Base-by-base conservation (phyloP, 2,329 filamentous ascomycete species). In the Microsporum audouinii region DNA sequence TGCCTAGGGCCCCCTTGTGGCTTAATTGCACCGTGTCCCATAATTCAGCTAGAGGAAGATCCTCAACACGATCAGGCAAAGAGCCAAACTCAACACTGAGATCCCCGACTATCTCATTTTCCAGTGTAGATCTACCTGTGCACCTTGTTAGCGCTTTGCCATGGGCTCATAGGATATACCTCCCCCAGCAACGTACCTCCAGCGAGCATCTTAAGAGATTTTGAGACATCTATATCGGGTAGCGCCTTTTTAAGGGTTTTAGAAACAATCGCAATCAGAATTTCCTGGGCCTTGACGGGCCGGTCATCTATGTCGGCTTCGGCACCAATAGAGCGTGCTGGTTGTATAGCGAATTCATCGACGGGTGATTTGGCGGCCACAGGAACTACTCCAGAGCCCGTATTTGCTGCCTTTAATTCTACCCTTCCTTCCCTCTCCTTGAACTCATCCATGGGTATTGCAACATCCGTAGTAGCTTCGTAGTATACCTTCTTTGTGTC, bases 61-160 rank as follows among this genome's bases (percentile, higher is more conserved):
- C 74, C 56, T 78, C 76, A 3, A 70, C 66, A 6, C 72, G 69
- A 43, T 78, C 75, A 3, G 77, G 76, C 1, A 75, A 63, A 4
- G 63, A 66, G 6, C 73, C 75, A 61, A 78, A 76, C 62, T 78
- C 76, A 23, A 67, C 68, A 7, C 68, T 64, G 27, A 78, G 69
- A 63, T 78, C 75, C 1, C 76, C 77, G 8, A 75, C 70, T 59
- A 78, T 70, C 61, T 79, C 76, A 60, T 78, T 79, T 60, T 78
- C 73, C 1, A 79, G 66, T 1, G 76, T 77, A 1, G 77, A 79
- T 59, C 72, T 71, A 3, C 74, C 73, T 71, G 57, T 5, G 7
- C 27, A 29, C 7, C 36, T 60, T 62, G 59, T 60, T 62, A 51
- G 58, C 17, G 38, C 36, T 39, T 3, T 12, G 10, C 14, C 14